phyloP scores from a whole-genome alignment of 2,329 filamentous ascomycete genomes.

The Teratosphaeria destructans region DNA sequence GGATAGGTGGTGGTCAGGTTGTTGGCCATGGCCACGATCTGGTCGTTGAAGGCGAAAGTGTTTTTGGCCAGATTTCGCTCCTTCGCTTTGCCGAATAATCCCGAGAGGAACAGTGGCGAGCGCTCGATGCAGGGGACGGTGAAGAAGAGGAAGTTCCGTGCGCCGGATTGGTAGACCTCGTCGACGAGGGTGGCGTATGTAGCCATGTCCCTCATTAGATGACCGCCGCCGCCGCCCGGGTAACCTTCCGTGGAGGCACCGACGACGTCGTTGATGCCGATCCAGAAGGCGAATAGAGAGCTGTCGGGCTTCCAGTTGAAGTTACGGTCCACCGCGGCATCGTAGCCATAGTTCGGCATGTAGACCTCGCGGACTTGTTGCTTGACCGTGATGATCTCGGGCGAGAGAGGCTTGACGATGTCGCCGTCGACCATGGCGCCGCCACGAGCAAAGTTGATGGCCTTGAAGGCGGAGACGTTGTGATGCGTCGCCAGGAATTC shows the following conservation, averaged over 20 bases:
- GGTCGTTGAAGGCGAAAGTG: slow-evolving; percentile 42
- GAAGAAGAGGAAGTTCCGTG: slow-evolving; percentile 41
- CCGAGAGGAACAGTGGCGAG: slow-evolving; percentile 8
- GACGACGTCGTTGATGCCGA: slow-evolving; percentile 48
- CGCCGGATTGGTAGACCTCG: slow-evolving; percentile 35
- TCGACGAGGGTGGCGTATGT: slow-evolving; percentile 29
- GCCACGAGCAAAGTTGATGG: slow-evolving; percentile 44
- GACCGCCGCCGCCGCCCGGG: slow-evolving; percentile 20
- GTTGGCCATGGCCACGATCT: slow-evolving; percentile 32
- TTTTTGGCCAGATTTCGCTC: slow-evolving; percentile 23
- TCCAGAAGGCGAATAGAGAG: slow-evolving; percentile 28
- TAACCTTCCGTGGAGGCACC: slow-evolving; percentile 35
- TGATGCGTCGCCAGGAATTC: slow-evolving; percentile 38
- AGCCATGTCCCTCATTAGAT: slow-evolving; percentile 27
- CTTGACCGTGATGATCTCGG: slow-evolving; percentile 41
- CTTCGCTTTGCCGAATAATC: slow-evolving; percentile 14
- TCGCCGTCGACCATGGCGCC: slow-evolving; percentile 34
- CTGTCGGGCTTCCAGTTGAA: slow-evolving; percentile 34
- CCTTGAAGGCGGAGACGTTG: slow-evolving; percentile 36
- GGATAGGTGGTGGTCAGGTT: slow-evolving; percentile 28
- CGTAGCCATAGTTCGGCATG: slow-evolving; percentile 27
- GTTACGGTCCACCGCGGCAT: not conserved
- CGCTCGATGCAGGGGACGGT: slow-evolving; percentile 40
- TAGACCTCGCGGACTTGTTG: slow-evolving; percentile 41
- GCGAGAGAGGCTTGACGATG: slow-evolving; percentile 42